phyloP scores from a whole-genome alignment of 2,329 filamentous ascomycete species.

The Colletotrichum echinochloae region DNA sequence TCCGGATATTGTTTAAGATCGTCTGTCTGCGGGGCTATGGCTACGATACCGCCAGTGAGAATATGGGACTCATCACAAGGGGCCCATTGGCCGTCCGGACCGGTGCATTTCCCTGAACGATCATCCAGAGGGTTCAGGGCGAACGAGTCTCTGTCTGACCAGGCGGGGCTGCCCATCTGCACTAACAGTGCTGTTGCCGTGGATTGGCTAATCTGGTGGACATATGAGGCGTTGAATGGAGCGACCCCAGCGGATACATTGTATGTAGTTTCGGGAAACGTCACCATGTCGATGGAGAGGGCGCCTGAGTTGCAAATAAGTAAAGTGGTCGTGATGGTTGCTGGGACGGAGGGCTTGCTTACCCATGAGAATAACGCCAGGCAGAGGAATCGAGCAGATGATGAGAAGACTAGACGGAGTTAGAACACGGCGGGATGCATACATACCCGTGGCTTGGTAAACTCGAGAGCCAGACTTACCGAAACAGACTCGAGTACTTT shows the following conservation, averaged over 20 bases:
- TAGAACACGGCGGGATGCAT: not conserved
- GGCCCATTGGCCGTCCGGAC: slow-evolving; percentile 8
- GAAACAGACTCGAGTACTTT: slow-evolving; percentile 35
- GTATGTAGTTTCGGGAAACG: slow-evolving; percentile 34
- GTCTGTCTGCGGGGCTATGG: slow-evolving; percentile 27
- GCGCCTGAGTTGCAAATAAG: not conserved
- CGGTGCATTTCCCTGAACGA: slow-evolving; percentile 4
- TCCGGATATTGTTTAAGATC: slow-evolving; percentile 15
- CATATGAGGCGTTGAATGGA: slow-evolving; percentile 31
- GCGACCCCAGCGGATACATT: slow-evolving; percentile 28
- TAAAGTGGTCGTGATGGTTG: not conserved
- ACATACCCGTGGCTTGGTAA: not conserved
- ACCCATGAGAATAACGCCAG: slow-evolving; percentile 36
- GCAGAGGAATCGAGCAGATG: slow-evolving; percentile 30
- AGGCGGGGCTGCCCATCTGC: slow-evolving; percentile 35
- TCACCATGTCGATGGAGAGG: slow-evolving; percentile 32
- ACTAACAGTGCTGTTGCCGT: slow-evolving; percentile 27
- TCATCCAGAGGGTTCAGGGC: slow-evolving; percentile 19
- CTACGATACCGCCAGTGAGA: slow-evolving; percentile 23
- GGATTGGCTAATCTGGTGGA: slow-evolving; percentile 12
- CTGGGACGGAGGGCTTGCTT: not conserved
- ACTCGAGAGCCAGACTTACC: not conserved
- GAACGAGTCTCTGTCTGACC: slow-evolving; percentile 35
- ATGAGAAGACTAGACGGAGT: slow-evolving; percentile 20
- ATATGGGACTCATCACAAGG: slow-evolving; percentile 33